Evolutionary conservation across 257 asterid species (phyloP), one percentile per base, ranked within the genome.

Genomic region (Avicennia marina): DNA sequence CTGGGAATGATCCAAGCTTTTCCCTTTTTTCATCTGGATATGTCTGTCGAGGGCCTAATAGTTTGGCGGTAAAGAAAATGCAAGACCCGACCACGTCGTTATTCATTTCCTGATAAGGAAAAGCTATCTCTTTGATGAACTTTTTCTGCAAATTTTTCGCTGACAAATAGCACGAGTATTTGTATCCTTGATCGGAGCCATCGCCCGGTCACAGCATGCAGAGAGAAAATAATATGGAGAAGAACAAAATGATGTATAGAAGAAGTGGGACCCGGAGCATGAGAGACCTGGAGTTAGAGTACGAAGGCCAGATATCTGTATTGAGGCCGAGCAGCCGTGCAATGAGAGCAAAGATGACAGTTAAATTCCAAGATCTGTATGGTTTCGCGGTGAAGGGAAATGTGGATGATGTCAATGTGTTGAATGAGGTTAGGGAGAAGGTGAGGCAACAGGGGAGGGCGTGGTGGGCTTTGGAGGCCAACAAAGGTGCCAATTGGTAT

Each of bases 381-480:
- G 95, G 85, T 19, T 91, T 91, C 75, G 74, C 86, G 0, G 98
- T 91, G 20, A 95, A 85, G 68, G 98, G 98, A 2, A 91, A 88
- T 78, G 98, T 91, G 62, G 98, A 88, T 75, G 98, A 91, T 74
- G 96, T 85, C 11, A 91, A 91, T 77, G 94, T 85, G 51, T 65
- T 91, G 86, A 91, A 91, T 71, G 97, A 88, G 84, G 95, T 91
- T 51, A 82, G 97, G 50, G 98, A 88, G 75, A 91, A 88, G 60
- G 95, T 88, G 54, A 76, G 97, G 82, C 80, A 91, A 69, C 95
- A 91, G 66, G 98, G 87, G 11, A 81, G 76, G 74, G 88, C 81
- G 3, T 91, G 98, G 98, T 88, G 97, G 98, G 80, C 90, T 40
- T 45, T 89, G 75, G 97, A 91, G 76, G 88, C 95, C 11, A 84